Conservation (phyloP, 257 asterid genomes). For the Nyctanthes arbortristis region DNA sequence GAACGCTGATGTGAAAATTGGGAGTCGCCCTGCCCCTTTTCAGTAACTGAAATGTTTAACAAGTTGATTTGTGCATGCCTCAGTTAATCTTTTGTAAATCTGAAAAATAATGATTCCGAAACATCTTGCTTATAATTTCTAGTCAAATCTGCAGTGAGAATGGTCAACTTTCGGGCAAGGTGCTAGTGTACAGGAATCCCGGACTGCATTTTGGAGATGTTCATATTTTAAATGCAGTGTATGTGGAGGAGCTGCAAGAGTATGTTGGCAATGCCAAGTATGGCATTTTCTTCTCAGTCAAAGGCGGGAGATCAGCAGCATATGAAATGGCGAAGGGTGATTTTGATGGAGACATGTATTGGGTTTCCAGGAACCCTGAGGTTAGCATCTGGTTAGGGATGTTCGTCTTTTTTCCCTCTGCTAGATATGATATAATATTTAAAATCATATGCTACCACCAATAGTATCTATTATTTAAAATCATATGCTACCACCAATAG, state of each 20-base stretch:
- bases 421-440: neutral
- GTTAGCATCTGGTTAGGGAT: constrained; percentile 35
- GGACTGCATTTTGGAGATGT: constrained; percentile 93
- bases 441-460: neutral
- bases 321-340: constrained; percentile 91
- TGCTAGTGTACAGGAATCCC: constrained; percentile 80
- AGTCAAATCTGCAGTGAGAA: constrained; percentile 49
- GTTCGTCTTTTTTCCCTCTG: neutral
- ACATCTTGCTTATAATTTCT: constrained; percentile 12
- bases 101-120: neutral
- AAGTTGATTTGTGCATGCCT: neutral
- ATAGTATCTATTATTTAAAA: neutral
- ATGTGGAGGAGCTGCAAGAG: constrained; percentile 57
- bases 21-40: neutral
- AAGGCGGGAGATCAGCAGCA: constrained; percentile 74
- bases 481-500: neutral
- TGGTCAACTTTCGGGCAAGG: constrained; percentile 80
- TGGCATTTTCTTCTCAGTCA: constrained; percentile 81
- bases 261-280: constrained; percentile 72
- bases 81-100: neutral
- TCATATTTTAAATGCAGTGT: constrained; percentile 69
- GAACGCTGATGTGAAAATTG: neutral
- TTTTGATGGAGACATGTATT: constrained; percentile 83
- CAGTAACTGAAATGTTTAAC: neutral
- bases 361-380: constrained; percentile 87